A percentile compares a stretch with the other conserved stretches of the same genome.
phyloP scores from a whole-genome alignment of 2,329 filamentous ascomycete genomes.

The Neodidymelliopsis sp. region DNA sequence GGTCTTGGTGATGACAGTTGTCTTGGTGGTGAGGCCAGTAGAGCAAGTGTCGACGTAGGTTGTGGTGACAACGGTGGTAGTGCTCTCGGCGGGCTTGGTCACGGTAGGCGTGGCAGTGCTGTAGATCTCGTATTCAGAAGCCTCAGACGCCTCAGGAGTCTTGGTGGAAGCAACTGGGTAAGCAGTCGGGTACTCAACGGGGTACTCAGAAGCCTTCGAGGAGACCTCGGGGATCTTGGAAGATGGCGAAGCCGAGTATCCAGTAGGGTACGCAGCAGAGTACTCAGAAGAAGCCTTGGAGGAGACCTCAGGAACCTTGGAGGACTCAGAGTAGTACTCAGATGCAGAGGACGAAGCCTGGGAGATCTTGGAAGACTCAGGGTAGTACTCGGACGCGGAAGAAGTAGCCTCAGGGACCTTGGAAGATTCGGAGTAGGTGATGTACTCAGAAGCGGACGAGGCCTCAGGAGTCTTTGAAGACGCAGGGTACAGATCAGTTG shows the following conservation, averaged over 20 bases:
- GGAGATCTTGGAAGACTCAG: constrained; percentile 14
- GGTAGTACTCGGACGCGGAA: constrained; percentile 4
- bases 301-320: constrained; percentile 10
- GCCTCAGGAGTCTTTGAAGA: constrained; percentile 14
- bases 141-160: background rate
- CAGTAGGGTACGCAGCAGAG: background rate
- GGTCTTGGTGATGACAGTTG: constrained; percentile 41
- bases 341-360: constrained; percentile 2
- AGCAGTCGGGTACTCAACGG: constrained; percentile 13
- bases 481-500: constrained; percentile 11
- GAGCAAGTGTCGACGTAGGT: constrained; percentile 49
- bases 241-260: constrained; percentile 11
- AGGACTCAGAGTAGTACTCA: background rate
- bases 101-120: constrained; percentile 15
- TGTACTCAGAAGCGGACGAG: constrained; percentile 4
- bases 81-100: constrained; percentile 17
- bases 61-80: constrained; percentile 21
- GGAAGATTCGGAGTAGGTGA: constrained; percentile 12
- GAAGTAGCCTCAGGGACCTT: constrained; percentile 10
- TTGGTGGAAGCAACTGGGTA: constrained; percentile 6
- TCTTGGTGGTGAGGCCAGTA: constrained; percentile 45
- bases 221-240: constrained; percentile 25
- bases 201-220: constrained; percentile 18
- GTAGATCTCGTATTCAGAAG: constrained; percentile 14
- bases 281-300: constrained; percentile 10